These are phyloP conservation scores for Paradendryphiella salina DNA, from an alignment of 2,329 filamentous ascomycete genomes.

Conservation along the genomic window DNA sequence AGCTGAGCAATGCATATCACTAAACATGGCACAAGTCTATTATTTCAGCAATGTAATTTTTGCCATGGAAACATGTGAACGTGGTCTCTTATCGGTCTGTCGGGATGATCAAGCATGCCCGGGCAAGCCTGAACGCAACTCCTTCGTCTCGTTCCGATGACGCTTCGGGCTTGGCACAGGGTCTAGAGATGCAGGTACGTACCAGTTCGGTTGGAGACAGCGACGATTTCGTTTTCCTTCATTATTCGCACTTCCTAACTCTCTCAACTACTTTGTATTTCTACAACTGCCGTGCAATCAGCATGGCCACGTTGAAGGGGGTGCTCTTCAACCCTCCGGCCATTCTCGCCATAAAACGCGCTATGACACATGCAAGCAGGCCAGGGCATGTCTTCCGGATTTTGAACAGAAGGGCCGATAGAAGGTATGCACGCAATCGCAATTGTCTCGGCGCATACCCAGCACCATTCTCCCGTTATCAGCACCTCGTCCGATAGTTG, in stretches of 20 bases:
- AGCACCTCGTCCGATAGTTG: slow-evolving; percentile 8
- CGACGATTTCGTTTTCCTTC: slow-evolving; percentile 1
- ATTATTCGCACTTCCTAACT: background rate
- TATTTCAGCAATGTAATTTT: background rate
- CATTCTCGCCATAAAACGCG: background rate
- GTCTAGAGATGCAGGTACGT: slow-evolving; percentile 11
- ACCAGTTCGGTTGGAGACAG: slow-evolving; percentile 9
- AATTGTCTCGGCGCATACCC: slow-evolving; percentile 3
- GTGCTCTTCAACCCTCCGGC: background rate
- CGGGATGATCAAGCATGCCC: background rate
- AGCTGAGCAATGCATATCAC: slow-evolving; percentile 17
- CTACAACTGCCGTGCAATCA: background rate
- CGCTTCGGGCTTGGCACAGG: slow-evolving; percentile 4
- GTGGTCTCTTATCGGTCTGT: background rate
- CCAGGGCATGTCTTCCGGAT: slow-evolving; percentile 10
- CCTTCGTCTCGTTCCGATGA: background rate
- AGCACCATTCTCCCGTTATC: slow-evolving; percentile 11
- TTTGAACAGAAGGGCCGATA: slow-evolving; percentile 17
- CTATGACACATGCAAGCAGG: slow-evolving; percentile 4
- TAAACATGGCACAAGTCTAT: slow-evolving; percentile 9
- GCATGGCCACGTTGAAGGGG: background rate
- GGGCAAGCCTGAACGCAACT: background rate
- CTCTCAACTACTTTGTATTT: background rate
- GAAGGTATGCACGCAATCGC: slow-evolving; percentile 12
- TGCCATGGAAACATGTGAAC: background rate